Conservation (phyloP, 768 basidiomycete species). For the Boletus pseudo-olivaceus region DNA sequence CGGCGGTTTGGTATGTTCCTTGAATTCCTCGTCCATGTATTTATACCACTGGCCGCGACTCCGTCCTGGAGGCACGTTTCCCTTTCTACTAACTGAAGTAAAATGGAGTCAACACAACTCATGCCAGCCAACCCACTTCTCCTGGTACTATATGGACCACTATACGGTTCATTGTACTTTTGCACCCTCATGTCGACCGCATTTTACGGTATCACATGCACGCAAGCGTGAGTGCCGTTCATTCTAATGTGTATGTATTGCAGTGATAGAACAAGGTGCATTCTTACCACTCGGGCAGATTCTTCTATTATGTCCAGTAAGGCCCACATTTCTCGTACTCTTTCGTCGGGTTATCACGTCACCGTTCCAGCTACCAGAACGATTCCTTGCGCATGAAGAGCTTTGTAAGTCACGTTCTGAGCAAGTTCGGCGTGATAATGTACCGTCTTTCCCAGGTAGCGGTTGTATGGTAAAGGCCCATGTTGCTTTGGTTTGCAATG, state of each 20-base stretch:
- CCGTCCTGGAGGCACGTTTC: too few species aligned
- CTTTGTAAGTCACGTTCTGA: constrained; percentile 5
- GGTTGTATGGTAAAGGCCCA: constrained; percentile 2
- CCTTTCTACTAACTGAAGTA: neutral
- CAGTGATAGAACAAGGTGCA: too few species aligned
- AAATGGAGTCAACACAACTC: neutral
- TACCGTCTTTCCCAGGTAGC: constrained; percentile 2
- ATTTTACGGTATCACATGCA: constrained; percentile 5
- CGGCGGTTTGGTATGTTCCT: too few species aligned
- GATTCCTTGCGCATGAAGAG: constrained; percentile 3
- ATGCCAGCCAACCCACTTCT: neutral
- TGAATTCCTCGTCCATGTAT: too few species aligned
- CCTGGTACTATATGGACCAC: neutral
- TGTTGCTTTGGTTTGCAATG: neutral
- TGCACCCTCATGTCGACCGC: neutral
- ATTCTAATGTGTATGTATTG: neutral
- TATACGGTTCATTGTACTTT: constrained; percentile 3
- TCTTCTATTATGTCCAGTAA: constrained; percentile 10
- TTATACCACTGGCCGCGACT: too few species aligned
- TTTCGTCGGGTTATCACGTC: neutral
- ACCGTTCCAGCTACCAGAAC: neutral
- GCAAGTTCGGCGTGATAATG: neutral
- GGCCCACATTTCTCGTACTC: neutral
- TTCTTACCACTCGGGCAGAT: neutral
- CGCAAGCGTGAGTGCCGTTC: constrained; percentile 8